Evolutionary conservation across 352 stramenopile species (phyloP).

Genomic region (Phytopythium oedochilum): DNA sequence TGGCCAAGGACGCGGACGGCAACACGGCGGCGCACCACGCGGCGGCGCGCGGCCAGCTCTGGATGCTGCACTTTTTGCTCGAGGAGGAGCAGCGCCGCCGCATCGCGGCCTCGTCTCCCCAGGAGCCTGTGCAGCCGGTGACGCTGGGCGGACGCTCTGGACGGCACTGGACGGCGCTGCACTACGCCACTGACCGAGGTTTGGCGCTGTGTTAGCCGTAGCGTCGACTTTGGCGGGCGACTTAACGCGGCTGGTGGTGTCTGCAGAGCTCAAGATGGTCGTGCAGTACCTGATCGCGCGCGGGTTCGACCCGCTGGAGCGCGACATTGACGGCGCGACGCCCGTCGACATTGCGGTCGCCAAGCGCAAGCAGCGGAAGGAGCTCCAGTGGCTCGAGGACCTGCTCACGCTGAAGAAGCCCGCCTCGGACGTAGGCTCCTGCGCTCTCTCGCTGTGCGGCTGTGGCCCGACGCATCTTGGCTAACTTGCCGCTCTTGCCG

Average conservation of each 20-base stretch:
- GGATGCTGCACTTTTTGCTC: constrained; percentile 70
- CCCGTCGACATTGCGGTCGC: constrained; percentile 37
- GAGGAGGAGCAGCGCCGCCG: constrained; percentile 31
- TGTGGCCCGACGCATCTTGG: neutral
- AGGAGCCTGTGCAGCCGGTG: constrained; percentile 11
- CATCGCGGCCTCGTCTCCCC: constrained; percentile 11
- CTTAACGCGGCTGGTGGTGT: neutral
- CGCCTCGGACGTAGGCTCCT: constrained; percentile 16
- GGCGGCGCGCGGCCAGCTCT: constrained; percentile 62
- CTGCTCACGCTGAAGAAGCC: constrained; percentile 32
- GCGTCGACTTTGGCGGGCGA: too few relatives aligned
- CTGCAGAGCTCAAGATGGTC: constrained; percentile 57
- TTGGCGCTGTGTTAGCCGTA: neutral
- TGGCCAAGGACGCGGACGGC: constrained; percentile 45
- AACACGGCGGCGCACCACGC: constrained; percentile 73
- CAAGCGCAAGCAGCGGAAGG: constrained; percentile 21
- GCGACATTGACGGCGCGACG: constrained; percentile 37
- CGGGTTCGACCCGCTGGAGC: constrained; percentile 45
- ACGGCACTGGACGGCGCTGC: constrained; percentile 33
- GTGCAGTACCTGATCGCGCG: constrained; percentile 61
- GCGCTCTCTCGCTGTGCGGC: neutral
- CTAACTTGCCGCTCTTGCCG: neutral
- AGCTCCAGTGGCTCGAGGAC: constrained; percentile 43
- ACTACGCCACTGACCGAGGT: constrained; percentile 52
- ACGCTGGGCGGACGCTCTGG: constrained; percentile 28